Conservation (phyloP, 768 basidiomycete species). For the Stropharia rugosoannulata region DNA sequence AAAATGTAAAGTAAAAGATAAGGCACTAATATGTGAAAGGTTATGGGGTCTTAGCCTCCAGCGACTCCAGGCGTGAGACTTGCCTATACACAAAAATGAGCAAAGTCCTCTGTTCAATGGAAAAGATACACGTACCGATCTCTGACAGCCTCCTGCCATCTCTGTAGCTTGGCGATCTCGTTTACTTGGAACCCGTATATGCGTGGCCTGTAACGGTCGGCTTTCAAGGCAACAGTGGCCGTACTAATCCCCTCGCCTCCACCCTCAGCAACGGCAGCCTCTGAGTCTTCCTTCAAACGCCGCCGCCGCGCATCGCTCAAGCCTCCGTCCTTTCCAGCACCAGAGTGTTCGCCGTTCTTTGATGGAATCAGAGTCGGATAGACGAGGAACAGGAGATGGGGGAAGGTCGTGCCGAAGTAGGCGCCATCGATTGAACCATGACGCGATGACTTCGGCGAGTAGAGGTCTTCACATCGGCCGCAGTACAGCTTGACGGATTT, state of each 20-base stretch:
- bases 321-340: constrained; percentile 17
- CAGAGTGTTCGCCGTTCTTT: constrained; percentile 19
- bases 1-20: not conserved
- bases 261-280: constrained; percentile 51
- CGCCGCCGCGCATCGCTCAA: constrained; percentile 33
- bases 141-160: constrained; percentile 94
- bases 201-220: constrained; percentile 87
- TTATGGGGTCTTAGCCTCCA: constrained; percentile 27
- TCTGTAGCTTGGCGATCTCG: constrained; percentile 88
- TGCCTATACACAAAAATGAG: constrained; percentile 31
- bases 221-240: constrained; percentile 80
- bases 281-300: constrained; percentile 50
- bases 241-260: constrained; percentile 75
- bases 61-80: constrained; percentile 47
- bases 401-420: constrained; percentile 98
- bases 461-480: constrained; percentile 97
- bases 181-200: constrained; percentile 98
- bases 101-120: constrained; percentile 4
- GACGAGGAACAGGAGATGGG: constrained; percentile 95
- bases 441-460: constrained; percentile 94
- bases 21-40: not conserved
- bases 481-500: constrained; percentile 99
- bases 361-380: constrained; percentile 88
- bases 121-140: constrained; percentile 59
- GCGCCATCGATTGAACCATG: constrained; percentile 98